Evolutionary conservation across 768 basidiomycete species (phyloP), one percentile per base, ranked within the genome.

Genomic region (Inosperma sp.): DNA sequence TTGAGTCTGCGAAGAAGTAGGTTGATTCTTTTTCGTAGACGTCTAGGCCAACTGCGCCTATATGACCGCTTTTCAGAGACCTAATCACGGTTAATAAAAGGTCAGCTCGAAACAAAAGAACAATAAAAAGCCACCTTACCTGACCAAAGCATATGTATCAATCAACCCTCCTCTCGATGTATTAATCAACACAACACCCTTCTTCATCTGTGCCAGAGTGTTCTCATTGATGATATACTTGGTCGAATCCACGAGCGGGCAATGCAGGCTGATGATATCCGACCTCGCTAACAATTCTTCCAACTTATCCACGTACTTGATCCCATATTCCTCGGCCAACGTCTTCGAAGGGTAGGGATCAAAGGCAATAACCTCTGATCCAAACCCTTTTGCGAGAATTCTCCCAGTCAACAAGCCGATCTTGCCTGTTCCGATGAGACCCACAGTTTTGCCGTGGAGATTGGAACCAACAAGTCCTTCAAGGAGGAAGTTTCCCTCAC

Each of bases 401-500:
- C 65, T 69, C 25, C 73, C 73, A 0, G 73, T 73, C 26, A 75
- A 52, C 19, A 75, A 57, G 0, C 73, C 73, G 43, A 75, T 75
- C 56, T 68, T 70, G 7, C 73, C 73, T 2, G 73, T 75, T 1
- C 73, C 73, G n/a, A 75, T 67, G 36, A 75, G 59, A 1, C 72
- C 72, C n/a, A 75, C 59, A 3, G 71, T 75, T 56, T 73, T 75
- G 1, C 70, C 72, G 12, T 60, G 39, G 33, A 75, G 64, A 46
- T 72, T 75, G 61, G 71, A 67, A 0, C 73, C 73, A 4, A 75
- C 59, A 7, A 75, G 65, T 13, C 72, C 72, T 43, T 75, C 73
- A 31, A 75, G 68, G 31, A 75, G 67, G 59, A 75, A 73, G 49
- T 75, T 75, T 3, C 72, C 72, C 52, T 75, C 73, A 6, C 73